Evolutionary conservation across 768 basidiomycete species (phyloP), one percentile per base, ranked within the genome.

Genomic region (Tephrocybe sp.): DNA sequence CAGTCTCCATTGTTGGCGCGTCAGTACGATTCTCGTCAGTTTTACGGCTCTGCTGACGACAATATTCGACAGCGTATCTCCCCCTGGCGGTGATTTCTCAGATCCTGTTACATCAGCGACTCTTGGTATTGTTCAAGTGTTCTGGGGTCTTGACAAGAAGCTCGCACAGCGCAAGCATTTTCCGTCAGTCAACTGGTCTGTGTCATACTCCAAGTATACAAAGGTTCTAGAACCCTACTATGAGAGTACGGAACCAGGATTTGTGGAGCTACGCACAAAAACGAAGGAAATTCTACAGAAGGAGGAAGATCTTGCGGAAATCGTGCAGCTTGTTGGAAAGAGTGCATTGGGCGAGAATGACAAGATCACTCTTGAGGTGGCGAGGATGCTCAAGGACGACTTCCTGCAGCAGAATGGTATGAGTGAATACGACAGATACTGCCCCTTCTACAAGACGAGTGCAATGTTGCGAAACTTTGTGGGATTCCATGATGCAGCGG

Each of bases 111-210:
- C 96, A 7, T 86, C 94, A 39, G 92, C 97, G 32, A 99, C 97
- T 3, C 88, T 99, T 49, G 84, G 94, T 76, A 99, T 99, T 65
- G 97, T 99, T 9, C 97, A 98, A 64, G 97, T 98, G 58, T 99
- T 99, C 82, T 99, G 97, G 97, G 97, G 97, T 68, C 82, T 99
- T 22, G 97, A 98, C 74, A 99, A 99, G 84, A 94, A 96, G 67
- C 84, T 98, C 52, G 97, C 97, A 2, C 97, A 98, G 67, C 83
- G 96, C 56, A 98, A 99, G 70, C 95, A 99, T 68, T 99, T 99
- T 80, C 97, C 97, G 1, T 97, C 95, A n/a, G 96, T 99, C 68
- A 98, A 99, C 73, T 99, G 97, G 97, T 97, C 87, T 58, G 74
- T 97, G n/a, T 99, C 97, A 9, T 98, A 98, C 70, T 98, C 97